Percentiles rank a stretch among this genome's conserved stretches.
These are phyloP conservation scores for Sporopachydermia quercuum DNA, from an alignment of 805 yeast species.

Conservation along the genomic window DNA sequence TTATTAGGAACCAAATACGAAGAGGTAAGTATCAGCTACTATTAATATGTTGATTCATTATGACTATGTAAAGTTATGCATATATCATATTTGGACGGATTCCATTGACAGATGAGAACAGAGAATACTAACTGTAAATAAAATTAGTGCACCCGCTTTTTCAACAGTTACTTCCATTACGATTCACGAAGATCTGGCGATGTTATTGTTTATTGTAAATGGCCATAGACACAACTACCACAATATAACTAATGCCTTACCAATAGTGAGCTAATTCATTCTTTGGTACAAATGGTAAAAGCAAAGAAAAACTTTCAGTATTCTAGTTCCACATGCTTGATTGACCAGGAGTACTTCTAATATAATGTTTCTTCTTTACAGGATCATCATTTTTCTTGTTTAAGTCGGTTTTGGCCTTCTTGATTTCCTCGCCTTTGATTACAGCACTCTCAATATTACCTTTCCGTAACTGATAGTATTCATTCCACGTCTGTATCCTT, in stretches of 20 bases:
- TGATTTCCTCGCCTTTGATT: conserved; percentile 1
- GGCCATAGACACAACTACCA: conserved; percentile 1
- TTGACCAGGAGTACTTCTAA: neutral
- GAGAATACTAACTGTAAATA: no score
- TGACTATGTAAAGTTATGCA: no score
- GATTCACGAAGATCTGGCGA: conserved; percentile 72
- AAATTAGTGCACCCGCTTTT: conserved; percentile 38
- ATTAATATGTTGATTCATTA: no score
- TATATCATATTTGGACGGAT: no score
- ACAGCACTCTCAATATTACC: neutral
- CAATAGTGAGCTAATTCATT: no score
- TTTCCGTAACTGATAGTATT: neutral
- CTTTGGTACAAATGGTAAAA: no score
- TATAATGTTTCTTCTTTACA: neutral
- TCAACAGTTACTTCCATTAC: conserved; percentile 78
- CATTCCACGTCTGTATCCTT: neutral
- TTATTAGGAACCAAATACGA: conserved; percentile 28
- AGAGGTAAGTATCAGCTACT: conserved; percentile 13
- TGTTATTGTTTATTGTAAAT: conserved; percentile 41
- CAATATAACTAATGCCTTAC: no score
- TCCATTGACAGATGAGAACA: no score
- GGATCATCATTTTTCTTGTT: no score
- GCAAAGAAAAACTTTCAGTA: no score
- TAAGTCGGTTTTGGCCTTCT: conserved; percentile 9
- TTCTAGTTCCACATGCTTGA: neutral